Evolutionary conservation across 345 rosid species (phyloP).

Genomic region (Eucalyptus victrix): DNA sequence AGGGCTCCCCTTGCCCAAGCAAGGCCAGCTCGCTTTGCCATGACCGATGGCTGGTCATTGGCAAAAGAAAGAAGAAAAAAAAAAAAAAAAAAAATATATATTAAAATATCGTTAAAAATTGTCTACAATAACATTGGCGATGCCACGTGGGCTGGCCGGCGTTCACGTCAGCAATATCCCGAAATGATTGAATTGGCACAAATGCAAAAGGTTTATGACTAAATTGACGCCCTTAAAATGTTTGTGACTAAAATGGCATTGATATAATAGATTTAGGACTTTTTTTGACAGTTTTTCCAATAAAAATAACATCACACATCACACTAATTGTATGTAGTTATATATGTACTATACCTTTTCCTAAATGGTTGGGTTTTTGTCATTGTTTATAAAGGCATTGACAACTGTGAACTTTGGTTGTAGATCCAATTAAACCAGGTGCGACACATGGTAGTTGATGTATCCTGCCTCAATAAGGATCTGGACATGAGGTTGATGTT

Average conservation of each 20-base stretch:
- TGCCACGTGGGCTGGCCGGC: accelerated
- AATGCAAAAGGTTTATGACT: no score
- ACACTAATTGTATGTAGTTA: not conserved
- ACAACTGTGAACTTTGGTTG: not conserved
- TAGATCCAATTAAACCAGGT: not conserved
- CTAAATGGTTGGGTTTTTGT: not conserved
- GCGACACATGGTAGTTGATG: not conserved
- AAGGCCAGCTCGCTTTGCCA: no score
- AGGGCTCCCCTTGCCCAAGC: no score
- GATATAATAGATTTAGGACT: no score
- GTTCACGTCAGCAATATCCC: accelerated
- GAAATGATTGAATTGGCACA: no score
- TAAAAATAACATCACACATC: not conserved
- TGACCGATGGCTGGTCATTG: no score
- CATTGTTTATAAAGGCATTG: not conserved
- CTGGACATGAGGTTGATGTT: slow-evolving; percentile 61
- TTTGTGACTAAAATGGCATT: no score
- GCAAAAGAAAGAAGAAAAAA: no score
- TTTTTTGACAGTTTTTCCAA: not conserved
- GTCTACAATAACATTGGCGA: accelerated
- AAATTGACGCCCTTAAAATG: no score
- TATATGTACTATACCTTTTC: not conserved
- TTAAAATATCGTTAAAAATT: no score
- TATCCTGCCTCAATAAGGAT: slow-evolving; percentile 36
- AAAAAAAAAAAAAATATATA: no score